These are phyloP conservation scores for Echinochloa phyllopogon DNA, from an alignment of 176 grass and related monocot genomes.

Conservation along the genomic window DNA sequence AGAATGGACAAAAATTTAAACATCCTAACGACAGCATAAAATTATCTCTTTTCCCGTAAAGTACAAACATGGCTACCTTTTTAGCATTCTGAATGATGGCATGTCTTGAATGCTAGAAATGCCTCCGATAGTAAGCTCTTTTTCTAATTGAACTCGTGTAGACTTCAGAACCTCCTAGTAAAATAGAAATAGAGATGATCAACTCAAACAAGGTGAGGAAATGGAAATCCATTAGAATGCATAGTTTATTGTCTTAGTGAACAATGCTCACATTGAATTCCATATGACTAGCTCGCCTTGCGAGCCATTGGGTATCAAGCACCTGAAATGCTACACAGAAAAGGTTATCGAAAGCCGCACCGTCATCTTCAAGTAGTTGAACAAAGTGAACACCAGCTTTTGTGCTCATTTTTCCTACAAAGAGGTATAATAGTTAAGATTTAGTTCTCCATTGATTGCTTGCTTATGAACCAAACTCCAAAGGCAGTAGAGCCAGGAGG, in stretches of 20 bases:
- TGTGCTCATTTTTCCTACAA: constrained; percentile 58
- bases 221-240: constrained; percentile 5
- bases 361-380: constrained; percentile 66
- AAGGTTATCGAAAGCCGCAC: constrained; percentile 82
- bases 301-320: constrained; percentile 84
- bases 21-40: constrained; percentile 23
- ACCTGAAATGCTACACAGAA: constrained; percentile 80
- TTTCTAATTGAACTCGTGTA: constrained; percentile 65
- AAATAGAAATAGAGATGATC: constrained; percentile 27
- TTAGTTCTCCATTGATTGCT: constrained; percentile 2
- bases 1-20: constrained; percentile 29
- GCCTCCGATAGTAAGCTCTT: constrained; percentile 55
- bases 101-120: constrained; percentile 63
- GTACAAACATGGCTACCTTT: constrained; percentile 49
- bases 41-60: constrained; percentile 43
- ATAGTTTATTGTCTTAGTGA: constrained; percentile 1
- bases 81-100: constrained; percentile 66
- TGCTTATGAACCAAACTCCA: constrained; percentile 20
- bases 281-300: constrained; percentile 79
- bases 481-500: neutral
- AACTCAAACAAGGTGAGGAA: constrained; percentile 27
- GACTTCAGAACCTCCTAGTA: constrained; percentile 83
- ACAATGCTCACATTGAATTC: constrained; percentile 79
- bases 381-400: constrained; percentile 70
- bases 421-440: constrained; percentile 12